Conservation (phyloP, 208 protist genomes). For the Hexamita inflata region DNA sequence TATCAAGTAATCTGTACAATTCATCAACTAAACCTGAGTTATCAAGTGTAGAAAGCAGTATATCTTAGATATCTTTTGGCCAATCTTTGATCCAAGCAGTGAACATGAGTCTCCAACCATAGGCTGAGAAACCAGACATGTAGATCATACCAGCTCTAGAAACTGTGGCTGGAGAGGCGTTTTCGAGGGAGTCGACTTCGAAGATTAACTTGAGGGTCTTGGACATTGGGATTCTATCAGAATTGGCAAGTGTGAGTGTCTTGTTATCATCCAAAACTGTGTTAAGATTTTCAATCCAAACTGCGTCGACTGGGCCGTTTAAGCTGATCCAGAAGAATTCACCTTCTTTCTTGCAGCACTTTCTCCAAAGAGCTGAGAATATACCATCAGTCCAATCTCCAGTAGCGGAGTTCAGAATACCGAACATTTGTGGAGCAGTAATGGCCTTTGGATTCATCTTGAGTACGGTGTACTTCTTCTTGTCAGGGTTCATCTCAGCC, state of each 20-base stretch:
- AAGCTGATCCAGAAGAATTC: constrained; percentile 66
- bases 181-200: constrained; percentile 85
- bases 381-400: constrained; percentile 92
- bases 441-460: constrained; percentile 70
- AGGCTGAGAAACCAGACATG: constrained; percentile 68
- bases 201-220: constrained; percentile 71
- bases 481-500: background rate
- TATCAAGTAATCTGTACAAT: constrained; percentile 34
- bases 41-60: background rate
- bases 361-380: constrained; percentile 74
- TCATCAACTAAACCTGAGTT: background rate
- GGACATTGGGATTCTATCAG: constrained; percentile 83
- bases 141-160: constrained; percentile 92
- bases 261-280: constrained; percentile 96
- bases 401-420: constrained; percentile 76
- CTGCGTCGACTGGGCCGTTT: constrained; percentile 88
- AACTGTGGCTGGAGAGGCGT: constrained; percentile 93
- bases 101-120: constrained; percentile 65
- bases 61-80: background rate
- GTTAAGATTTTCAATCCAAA: constrained; percentile 97
- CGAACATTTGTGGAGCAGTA: constrained; percentile 80
- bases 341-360: constrained; percentile 36
- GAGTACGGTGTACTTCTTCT: constrained; percentile 39
- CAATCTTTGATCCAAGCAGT: constrained; percentile 44
- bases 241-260: constrained; percentile 75